Base-by-base conservation (phyloP, 352 stramenopile species). In the Phytophthora hibernalis region DNA sequence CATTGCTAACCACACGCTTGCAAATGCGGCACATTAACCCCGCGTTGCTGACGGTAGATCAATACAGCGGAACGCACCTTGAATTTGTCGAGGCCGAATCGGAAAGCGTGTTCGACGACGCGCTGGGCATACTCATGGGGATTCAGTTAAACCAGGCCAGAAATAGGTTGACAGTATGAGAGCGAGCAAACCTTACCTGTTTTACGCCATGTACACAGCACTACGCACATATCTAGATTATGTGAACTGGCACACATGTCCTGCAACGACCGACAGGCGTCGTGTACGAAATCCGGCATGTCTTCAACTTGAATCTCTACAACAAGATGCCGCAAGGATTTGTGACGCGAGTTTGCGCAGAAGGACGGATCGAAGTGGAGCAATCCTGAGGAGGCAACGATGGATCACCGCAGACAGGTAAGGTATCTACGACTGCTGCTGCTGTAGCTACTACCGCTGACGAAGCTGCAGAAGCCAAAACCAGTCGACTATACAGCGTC, bases 31-130 rank as follows among this genome's bases (percentile, higher is more conserved):
- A 24, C 21, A 60, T n/a, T 24, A 26, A 31, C 26, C 26, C 26
- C 26, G 6, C 26, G 26, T 30, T 30, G 26, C 26, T 30, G 26
- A 30, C 26, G 26, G 26, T 30, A 31, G 44, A 52, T 35, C 44
- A 50, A 51, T 47, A 30, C 18, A 44, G 30, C 54, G 54, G 54
- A 33, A 61, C 54, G n/a, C 54, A 61, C 28, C 24, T 61, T 2
- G 38, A 61, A 30, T 53, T 61, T 2, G 35, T 61, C 40, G 54
- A 61, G 24, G 42, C 54, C 12, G 42, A 61, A 35, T 54, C 54
- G 11, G 40, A 40, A 0, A 45, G 3, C 9, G 26, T 35, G 6
- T 61, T 61, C 18, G 54, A 33, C 18, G 28, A 61, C 2, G 42
- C 21, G 5, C 42, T 28, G 0, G 2, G 2, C 11, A 53, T 54